Conservation (phyloP, 345 rosid genomes). For the Lepidium aucheri region DNA sequence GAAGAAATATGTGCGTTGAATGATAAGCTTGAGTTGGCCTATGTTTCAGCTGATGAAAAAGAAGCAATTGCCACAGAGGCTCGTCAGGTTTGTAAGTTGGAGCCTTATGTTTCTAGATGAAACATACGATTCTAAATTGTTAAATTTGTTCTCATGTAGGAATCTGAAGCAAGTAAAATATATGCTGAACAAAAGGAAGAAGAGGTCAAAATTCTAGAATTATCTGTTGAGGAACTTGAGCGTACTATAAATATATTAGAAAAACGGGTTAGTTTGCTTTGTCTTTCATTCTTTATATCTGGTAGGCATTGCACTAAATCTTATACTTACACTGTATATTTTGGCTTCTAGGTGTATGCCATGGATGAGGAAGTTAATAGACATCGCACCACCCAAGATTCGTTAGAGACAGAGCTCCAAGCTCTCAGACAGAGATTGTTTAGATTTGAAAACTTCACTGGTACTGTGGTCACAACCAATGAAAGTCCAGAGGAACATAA, state of each 20-base stretch:
- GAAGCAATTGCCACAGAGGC: conserved; percentile 82
- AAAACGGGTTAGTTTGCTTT: conserved; percentile 54
- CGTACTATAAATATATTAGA: conserved; percentile 73
- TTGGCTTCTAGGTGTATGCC: conserved; percentile 55
- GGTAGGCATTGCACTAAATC: neutral
- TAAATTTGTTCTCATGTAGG: conserved; percentile 33
- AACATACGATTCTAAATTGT: neutral
- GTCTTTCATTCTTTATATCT: conserved; percentile 5
- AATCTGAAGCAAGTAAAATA: conserved; percentile 62
- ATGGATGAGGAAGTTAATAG: conserved; percentile 81
- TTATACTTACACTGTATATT: conserved; percentile 3
- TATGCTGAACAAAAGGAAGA: conserved; percentile 85
- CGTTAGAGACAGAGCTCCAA: conserved; percentile 70
- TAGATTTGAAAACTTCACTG: conserved; percentile 52
- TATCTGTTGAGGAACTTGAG: conserved; percentile 87
- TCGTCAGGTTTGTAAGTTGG: conserved; percentile 45
- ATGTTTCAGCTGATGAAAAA: conserved; percentile 73
- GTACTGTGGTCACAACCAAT: conserved; percentile 29
- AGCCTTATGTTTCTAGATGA: neutral
- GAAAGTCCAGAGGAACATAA: conserved; percentile 27
- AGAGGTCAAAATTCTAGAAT: conserved; percentile 81
- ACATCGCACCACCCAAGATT: conserved; percentile 56
- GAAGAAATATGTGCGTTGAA: conserved; percentile 55
- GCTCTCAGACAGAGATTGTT: conserved; percentile 55
- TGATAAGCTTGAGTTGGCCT: conserved; percentile 58